phyloP scores from a whole-genome alignment of 179 eudicot genomes.

The Patellifolia procumbens region DNA sequence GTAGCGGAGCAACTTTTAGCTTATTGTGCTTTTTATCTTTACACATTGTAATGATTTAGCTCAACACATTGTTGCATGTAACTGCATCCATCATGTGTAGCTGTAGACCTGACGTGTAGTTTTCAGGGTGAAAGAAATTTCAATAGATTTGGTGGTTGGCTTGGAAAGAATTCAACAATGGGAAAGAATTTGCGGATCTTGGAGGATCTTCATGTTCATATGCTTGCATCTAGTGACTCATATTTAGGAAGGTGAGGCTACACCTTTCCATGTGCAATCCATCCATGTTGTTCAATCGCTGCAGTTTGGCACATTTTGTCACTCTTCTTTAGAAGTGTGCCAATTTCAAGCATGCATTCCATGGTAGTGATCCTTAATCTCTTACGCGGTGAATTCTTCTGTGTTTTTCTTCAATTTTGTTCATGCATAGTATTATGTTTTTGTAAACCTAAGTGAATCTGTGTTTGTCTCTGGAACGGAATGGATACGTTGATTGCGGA shows the following conservation, averaged over 20 bases:
- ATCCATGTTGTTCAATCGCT: background rate
- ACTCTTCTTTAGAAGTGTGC: conserved; percentile 3
- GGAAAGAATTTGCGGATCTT: conserved; percentile 85
- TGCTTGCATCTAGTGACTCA: conserved; percentile 78
- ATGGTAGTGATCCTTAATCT: background rate
- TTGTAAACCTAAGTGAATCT: background rate
- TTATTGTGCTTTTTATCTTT: too few species aligned
- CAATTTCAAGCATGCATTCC: background rate
- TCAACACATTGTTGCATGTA: background rate
- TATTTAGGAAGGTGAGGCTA: conserved; percentile 65
- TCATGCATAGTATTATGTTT: background rate
- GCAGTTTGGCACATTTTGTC: background rate
- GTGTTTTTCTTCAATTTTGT: background rate
- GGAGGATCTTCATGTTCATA: conserved; percentile 93
- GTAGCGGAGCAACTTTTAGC: background rate
- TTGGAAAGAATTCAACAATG: conserved; percentile 93
- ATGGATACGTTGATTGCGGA: too few species aligned
- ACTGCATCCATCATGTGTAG: background rate
- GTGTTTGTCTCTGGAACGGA: too few species aligned
- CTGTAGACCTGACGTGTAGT: conserved; percentile 11
- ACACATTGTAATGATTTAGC: background rate
- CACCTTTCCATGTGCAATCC: background rate
- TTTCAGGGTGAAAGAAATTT: conserved; percentile 88
- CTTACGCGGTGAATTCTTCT: background rate
- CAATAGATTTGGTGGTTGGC: conserved; percentile 98